Evolutionary conservation across 106 monocot genomes (phyloP).

Genomic region (Dioscorea dumetorum): DNA sequence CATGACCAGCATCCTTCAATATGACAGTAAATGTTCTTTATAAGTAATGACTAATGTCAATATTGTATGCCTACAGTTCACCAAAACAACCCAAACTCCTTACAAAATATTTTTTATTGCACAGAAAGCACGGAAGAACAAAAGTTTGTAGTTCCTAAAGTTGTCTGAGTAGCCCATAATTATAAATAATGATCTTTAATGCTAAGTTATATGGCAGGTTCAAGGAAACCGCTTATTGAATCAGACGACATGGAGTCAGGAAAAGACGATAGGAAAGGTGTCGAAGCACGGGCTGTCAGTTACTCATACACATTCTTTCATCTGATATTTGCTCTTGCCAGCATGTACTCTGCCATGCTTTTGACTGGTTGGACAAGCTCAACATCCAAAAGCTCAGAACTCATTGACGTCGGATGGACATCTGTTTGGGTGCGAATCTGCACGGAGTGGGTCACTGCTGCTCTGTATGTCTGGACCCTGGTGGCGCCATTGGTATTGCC

Average conservation of each 20-base stretch:
- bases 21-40: no score
- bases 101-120: no score
- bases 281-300: slow-evolving; percentile 60
- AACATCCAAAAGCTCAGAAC: slow-evolving; percentile 44
- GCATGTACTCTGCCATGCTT: slow-evolving; percentile 98
- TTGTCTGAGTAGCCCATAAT: no score
- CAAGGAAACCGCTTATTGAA: slow-evolving; percentile 43
- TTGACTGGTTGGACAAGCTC: slow-evolving; percentile 88
- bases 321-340: slow-evolving; percentile 86
- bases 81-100: no score
- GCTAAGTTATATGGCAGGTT: slow-evolving; percentile 29
- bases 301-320: slow-evolving; percentile 97
- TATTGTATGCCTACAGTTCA: no score
- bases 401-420: slow-evolving; percentile 88
- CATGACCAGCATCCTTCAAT: no score
- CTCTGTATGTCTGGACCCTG: slow-evolving; percentile 81
- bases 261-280: slow-evolving; percentile 35
- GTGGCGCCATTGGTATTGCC: slow-evolving; percentile 67
- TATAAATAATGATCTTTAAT: no score
- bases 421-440: slow-evolving; percentile 87
- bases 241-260: slow-evolving; percentile 48
- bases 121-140: no score
- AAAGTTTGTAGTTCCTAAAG: no score
- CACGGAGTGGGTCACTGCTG: slow-evolving; percentile 88
- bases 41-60: no score